These are phyloP conservation scores for Xanthoparmelia taractica DNA, from an alignment of 495 filamentous ascomycete genomes.

Conservation along the genomic window DNA sequence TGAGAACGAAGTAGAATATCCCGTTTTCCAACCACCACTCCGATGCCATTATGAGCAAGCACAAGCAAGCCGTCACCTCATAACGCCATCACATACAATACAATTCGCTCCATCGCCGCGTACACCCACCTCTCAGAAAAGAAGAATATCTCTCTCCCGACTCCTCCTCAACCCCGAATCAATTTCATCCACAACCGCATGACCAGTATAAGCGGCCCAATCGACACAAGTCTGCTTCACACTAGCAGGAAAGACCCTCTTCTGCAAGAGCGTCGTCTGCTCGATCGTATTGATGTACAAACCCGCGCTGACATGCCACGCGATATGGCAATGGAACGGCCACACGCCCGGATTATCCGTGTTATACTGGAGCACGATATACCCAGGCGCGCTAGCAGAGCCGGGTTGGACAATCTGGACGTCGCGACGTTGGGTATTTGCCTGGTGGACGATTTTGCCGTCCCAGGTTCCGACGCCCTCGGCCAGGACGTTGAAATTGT, in stretches of 20 bases:
- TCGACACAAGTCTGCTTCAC: conserved; percentile 23
- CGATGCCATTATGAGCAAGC: too few species aligned
- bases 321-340: conserved; percentile 32
- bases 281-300: conserved; percentile 30
- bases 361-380: conserved; percentile 24
- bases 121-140: not conserved
- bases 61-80: too few species aligned
- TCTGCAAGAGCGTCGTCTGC: conserved; percentile 19
- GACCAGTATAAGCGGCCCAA: conserved; percentile 19
- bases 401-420: conserved; percentile 46
- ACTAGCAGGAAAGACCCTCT: conserved; percentile 23
- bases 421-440: conserved; percentile 51
- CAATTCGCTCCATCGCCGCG: too few species aligned
- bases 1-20: too few species aligned
- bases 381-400: conserved; percentile 32
- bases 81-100: too few species aligned
- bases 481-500: conserved; percentile 36
- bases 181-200: conserved; percentile 25
- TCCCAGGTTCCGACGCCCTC: conserved; percentile 31
- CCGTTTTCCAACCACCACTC: too few species aligned
- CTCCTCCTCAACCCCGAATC: conserved; percentile 14
- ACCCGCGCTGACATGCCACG: conserved; percentile 29
- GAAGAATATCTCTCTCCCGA: not conserved
- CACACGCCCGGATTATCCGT: conserved; percentile 28
- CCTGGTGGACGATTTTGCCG: conserved; percentile 25